A percentile compares a stretch with the other conserved stretches of the same genome.
These are phyloP conservation scores for Thelonectria olida DNA, from an alignment of 2,329 filamentous ascomycete species.

Conservation along the genomic window DNA sequence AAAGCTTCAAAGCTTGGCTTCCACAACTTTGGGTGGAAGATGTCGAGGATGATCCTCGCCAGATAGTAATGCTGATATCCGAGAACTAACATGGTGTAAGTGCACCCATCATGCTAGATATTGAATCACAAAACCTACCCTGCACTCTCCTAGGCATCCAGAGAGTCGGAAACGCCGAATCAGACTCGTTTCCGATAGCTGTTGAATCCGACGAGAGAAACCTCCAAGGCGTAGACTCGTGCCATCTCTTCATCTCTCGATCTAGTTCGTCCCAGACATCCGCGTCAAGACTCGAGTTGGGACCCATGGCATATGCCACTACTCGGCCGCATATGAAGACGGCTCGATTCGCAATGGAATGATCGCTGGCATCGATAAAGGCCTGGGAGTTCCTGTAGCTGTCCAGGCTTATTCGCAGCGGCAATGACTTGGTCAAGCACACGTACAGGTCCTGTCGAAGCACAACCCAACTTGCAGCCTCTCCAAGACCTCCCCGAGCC, in stretches of 20 bases:
- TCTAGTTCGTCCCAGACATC: constrained; percentile 31
- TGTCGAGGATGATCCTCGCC: constrained; percentile 48
- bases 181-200: neutral
- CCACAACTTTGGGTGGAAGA: constrained; percentile 48
- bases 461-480: constrained; percentile 57
- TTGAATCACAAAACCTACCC: constrained; percentile 6
- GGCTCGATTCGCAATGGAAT: constrained; percentile 40
- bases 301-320: constrained; percentile 45
- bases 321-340: constrained; percentile 42
- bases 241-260: constrained; percentile 35
- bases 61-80: constrained; percentile 53
- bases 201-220: constrained; percentile 25
- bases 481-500: constrained; percentile 47
- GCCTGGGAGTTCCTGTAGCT: constrained; percentile 42
- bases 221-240: constrained; percentile 30
- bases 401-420: constrained; percentile 47
- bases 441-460: constrained; percentile 60
- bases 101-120: neutral
- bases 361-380: constrained; percentile 35
- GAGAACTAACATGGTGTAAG: constrained; percentile 39
- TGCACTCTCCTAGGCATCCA: constrained; percentile 30
- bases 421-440: constrained; percentile 51
- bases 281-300: constrained; percentile 38
- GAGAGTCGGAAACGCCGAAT: constrained; percentile 23
- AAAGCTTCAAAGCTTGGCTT: constrained; percentile 37